These are phyloP conservation scores for Arctium lappa DNA, from an alignment of 129 eudicot genomes.

Conservation along the genomic window DNA sequence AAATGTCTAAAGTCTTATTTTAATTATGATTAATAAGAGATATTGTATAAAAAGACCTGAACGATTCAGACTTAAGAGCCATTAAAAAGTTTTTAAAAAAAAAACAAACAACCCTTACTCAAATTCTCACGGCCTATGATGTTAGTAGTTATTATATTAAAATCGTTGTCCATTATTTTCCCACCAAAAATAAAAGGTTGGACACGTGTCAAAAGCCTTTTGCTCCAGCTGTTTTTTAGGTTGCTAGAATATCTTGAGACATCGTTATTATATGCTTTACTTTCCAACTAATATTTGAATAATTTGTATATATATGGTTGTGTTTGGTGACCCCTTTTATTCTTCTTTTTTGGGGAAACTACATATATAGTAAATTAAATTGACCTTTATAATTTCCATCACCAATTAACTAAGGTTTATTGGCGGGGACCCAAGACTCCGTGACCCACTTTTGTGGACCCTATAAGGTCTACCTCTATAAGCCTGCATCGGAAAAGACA, in stretches of 20 bases:
- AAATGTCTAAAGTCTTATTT: no score
- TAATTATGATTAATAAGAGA: no score
- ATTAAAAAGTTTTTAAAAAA: no score
- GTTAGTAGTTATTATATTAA: background rate
- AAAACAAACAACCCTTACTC: no score
- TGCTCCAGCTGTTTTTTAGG: constrained; percentile 18
- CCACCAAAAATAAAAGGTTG: background rate
- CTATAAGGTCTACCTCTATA: no score
- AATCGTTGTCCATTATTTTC: background rate
- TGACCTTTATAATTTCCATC: background rate
- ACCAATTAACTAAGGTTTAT: background rate
- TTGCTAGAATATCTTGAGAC: constrained; percentile 29
- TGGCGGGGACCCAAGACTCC: no score
- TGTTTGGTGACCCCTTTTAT: constrained; percentile 11
- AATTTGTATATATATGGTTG: background rate
- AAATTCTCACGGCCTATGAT: no score
- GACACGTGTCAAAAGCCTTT: constrained; percentile 19
- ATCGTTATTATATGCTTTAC: constrained; percentile 21
- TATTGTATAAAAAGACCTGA: no score
- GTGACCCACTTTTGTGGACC: no score
- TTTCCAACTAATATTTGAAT: constrained; percentile 23
- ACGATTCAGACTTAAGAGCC: no score
- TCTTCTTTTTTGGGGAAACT: background rate
- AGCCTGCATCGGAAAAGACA: no score
- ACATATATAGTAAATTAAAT: constrained; percentile 14